Evolutionary conservation across 1,284 basidiomycete species (phyloP).

Genomic region (Cutaneotrichosporon cutaneum): DNA sequence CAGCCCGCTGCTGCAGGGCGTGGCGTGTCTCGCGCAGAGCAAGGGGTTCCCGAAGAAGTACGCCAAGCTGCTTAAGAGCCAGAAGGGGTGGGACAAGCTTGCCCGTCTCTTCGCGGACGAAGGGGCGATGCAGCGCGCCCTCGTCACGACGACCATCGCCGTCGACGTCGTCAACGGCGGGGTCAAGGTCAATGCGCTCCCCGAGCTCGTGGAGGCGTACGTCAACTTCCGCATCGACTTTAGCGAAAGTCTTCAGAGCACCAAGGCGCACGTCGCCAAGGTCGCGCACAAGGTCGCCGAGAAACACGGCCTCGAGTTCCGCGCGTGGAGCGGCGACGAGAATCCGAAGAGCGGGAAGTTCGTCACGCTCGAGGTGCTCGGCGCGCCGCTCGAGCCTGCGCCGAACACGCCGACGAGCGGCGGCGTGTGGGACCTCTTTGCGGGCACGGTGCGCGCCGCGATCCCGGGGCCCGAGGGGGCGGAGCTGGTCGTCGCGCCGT

Average conservation of each 20-base stretch:
- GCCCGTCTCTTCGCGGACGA: constrained; percentile 22
- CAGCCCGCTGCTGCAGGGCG: constrained; percentile 52
- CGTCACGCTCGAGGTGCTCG: constrained; percentile 42
- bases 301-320: constrained; percentile 33
- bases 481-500: constrained; percentile 45
- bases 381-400: constrained; percentile 49
- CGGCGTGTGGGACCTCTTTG: constrained; percentile 51
- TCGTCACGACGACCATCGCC: constrained; percentile 45
- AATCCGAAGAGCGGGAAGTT: constrained; percentile 26
- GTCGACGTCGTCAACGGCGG: constrained; percentile 49
- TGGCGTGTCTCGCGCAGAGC: constrained; percentile 54
- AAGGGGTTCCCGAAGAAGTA: constrained; percentile 43
- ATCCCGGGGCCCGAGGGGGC: constrained; percentile 39
- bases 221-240: constrained; percentile 54
- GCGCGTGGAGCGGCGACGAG: constrained; percentile 12
- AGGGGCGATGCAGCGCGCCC: constrained; percentile 7
- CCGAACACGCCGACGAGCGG: constrained; percentile 43
- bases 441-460: constrained; percentile 47
- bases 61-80: constrained; percentile 35
- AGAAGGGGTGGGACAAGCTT: constrained; percentile 48
- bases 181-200: constrained; percentile 43
- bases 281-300: constrained; percentile 38
- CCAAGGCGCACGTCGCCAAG: constrained; percentile 38
- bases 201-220: constrained; percentile 39
- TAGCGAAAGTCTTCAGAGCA: constrained; percentile 38